Conservation (phyloP, 768 basidiomycete genomes). For the Agaricus blazei region DNA sequence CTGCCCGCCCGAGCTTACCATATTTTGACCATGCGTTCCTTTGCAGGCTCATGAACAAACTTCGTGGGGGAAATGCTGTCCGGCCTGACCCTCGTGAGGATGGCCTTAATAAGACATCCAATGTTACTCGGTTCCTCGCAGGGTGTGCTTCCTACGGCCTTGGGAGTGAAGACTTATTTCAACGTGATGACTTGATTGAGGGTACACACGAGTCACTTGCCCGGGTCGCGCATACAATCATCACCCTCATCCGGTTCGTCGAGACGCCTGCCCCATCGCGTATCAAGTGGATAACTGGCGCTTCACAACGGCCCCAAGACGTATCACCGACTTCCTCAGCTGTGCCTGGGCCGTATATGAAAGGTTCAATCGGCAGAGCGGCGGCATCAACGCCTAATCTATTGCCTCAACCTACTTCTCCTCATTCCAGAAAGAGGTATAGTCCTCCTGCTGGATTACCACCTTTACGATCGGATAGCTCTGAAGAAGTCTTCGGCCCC, state of each 20-base stretch:
- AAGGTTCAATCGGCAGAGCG: constrained; percentile 35
- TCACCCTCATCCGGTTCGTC: constrained; percentile 58
- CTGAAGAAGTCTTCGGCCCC: constrained; percentile 30
- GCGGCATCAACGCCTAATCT: constrained; percentile 65
- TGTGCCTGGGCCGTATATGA: constrained; percentile 28
- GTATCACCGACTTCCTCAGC: constrained; percentile 3
- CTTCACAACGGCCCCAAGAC: constrained; percentile 6
- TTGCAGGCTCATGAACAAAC: constrained; percentile 72
- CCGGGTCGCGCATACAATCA: constrained; percentile 71
- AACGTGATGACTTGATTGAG: constrained; percentile 63
- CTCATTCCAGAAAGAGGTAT: constrained; percentile 39
- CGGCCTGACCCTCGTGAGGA: constrained; percentile 65
- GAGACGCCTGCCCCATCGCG: constrained; percentile 47
- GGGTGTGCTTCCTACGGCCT: constrained; percentile 68
- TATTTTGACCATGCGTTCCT: constrained; percentile 9
- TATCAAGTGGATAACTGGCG: constrained; percentile 30
- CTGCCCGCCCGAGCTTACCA: not conserved
- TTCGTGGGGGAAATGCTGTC: constrained; percentile 54
- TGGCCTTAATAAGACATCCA: constrained; percentile 59
- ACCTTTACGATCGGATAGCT: constrained; percentile 51
- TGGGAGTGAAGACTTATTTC: constrained; percentile 57
- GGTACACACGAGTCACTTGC: constrained; percentile 55
- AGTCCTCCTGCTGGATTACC: constrained; percentile 48
- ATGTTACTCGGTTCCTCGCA: constrained; percentile 75
- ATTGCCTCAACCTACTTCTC: constrained; percentile 30